Evolutionary conservation across 1,284 basidiomycete species (phyloP).

Genomic region (Ganoderma multipileum): DNA sequence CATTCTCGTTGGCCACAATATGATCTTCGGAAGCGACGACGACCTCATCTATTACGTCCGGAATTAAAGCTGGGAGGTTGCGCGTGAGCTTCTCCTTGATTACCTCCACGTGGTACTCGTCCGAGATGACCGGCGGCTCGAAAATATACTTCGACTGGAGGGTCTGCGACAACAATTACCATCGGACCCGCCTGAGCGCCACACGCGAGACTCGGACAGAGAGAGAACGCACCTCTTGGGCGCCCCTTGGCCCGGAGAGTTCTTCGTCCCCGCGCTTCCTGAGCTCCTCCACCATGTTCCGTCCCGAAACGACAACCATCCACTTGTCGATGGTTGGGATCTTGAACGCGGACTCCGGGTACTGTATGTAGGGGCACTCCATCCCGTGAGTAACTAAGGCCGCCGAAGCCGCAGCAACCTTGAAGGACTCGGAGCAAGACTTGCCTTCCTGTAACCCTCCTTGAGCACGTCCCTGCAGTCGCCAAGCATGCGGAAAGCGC

Average conservation of each 20-base stretch:
- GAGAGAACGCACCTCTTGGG: background rate
- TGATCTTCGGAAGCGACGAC: constrained; percentile 26
- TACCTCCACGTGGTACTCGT: constrained; percentile 37
- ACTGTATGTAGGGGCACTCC: constrained; percentile 32
- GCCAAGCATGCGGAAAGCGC: background rate
- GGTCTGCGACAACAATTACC: background rate
- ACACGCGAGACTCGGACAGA: too few species aligned
- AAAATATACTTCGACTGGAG: constrained; percentile 30
- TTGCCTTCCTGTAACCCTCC: too few species aligned
- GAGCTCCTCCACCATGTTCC: constrained; percentile 6
- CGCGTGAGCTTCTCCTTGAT: constrained; percentile 34
- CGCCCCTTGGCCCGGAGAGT: background rate
- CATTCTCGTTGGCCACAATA: constrained; percentile 19
- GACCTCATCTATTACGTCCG: constrained; percentile 38
- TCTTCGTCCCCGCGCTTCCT: background rate
- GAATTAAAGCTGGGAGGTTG: constrained; percentile 31
- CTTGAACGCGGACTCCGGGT: constrained; percentile 40
- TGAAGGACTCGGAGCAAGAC: too few species aligned
- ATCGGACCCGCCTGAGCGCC: background rate
- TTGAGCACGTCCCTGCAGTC: background rate
- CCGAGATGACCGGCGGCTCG: constrained; percentile 27
- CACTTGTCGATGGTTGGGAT: constrained; percentile 43
- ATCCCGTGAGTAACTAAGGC: too few species aligned
- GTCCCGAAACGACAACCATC: constrained; percentile 34
- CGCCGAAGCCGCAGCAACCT: too few species aligned